A percentile compares a stretch with the other conserved stretches of the same genome.
phyloP scores from a whole-genome alignment of 148 eudicot species.

The Pharnaceum exiguum region DNA sequence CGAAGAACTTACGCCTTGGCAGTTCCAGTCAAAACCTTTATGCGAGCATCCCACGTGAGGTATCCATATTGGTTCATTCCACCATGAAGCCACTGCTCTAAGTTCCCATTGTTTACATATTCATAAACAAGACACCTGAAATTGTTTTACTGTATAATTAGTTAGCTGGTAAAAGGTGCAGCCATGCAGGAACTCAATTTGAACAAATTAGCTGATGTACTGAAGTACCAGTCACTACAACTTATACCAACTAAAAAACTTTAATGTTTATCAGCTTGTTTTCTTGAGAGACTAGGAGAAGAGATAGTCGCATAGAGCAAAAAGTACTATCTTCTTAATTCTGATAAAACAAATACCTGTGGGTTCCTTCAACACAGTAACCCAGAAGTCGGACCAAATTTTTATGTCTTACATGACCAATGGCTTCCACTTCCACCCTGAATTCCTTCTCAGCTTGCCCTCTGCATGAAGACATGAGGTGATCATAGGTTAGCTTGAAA shows the following conservation, averaged over 20 bases:
- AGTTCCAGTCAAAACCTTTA: conserved; percentile 81
- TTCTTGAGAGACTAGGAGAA: too few species aligned
- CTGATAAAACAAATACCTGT: conserved; percentile 42
- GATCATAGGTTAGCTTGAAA: not conserved
- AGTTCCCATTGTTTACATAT: conserved; percentile 86
- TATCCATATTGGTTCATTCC: conserved; percentile 71
- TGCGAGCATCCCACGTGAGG: conserved; percentile 96
- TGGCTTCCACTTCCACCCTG: conserved; percentile 86
- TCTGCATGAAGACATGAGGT: conserved; percentile 24
- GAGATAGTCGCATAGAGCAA: too few species aligned
- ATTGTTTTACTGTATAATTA: not conserved
- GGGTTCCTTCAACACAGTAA: conserved; percentile 87
- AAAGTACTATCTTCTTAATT: too few species aligned
- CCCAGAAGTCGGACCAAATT: conserved; percentile 81
- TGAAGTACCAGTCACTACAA: too few species aligned
- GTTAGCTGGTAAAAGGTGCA: not conserved
- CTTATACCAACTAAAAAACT: too few species aligned
- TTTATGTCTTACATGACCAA: conserved; percentile 89
- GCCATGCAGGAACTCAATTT: not conserved
- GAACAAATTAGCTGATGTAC: not conserved
- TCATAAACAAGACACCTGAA: conserved; percentile 81
- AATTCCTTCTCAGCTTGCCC: conserved; percentile 94
- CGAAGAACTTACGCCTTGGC: conserved; percentile 80
- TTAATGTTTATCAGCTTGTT: too few species aligned
- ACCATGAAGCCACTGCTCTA: conserved; percentile 98